Evolutionary conservation across 441 rosid genomes (phyloP).

Genomic region (Brassica hybrid): DNA sequence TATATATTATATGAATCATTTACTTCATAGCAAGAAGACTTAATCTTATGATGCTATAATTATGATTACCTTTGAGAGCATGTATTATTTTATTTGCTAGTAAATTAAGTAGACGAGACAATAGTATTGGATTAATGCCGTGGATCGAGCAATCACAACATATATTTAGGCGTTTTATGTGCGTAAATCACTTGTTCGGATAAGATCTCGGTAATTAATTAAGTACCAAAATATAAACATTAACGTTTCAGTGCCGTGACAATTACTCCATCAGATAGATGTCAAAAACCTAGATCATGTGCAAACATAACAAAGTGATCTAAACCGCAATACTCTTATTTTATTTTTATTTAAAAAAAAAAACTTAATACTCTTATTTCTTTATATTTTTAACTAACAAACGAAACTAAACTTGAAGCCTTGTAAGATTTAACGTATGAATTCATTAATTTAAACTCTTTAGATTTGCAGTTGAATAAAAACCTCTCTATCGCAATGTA

Average conservation of each 20-base stretch:
- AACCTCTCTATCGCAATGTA: background rate
- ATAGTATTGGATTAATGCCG: conserved; percentile 13
- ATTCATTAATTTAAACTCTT: background rate
- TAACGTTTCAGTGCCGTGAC: conserved; percentile 21
- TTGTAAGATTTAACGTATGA: background rate
- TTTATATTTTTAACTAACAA: background rate
- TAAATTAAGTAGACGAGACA: conserved; percentile 12
- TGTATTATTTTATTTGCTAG: background rate
- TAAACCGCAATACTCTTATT: background rate
- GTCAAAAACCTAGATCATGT: conserved; percentile 5
- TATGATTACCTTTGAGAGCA: background rate
- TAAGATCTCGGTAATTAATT: conserved; percentile 25
- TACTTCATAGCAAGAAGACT: conserved; percentile 8
- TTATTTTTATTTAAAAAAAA: too few relatives aligned
- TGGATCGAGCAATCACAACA: conserved; percentile 29
- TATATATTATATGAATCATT: background rate
- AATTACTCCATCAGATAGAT: background rate
- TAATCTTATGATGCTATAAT: background rate
- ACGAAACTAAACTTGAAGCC: background rate
- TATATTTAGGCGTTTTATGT: conserved; percentile 31
- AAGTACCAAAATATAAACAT: background rate
- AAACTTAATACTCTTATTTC: background rate
- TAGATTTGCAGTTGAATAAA: background rate
- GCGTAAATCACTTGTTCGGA: conserved; percentile 33
- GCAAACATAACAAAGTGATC: background rate